These are phyloP conservation scores for Mimosa bimucronata DNA, from an alignment of 306 rosid genomes.

Conservation along the genomic window DNA sequence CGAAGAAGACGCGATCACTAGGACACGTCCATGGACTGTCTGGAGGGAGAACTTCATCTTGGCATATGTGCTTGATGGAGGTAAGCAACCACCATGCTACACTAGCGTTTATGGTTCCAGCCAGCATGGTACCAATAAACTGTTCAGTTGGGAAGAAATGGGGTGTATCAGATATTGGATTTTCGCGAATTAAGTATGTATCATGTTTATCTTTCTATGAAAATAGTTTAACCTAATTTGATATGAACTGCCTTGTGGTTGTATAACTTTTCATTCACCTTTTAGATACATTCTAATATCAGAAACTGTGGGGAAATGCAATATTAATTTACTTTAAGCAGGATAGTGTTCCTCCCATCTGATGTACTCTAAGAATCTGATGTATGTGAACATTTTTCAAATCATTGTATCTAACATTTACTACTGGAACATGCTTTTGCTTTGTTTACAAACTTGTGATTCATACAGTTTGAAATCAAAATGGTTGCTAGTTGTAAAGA, in stretches of 20 bases:
- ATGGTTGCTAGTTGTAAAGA: background rate
- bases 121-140: conserved; percentile 80
- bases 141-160: conserved; percentile 36
- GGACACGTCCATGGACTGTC: conserved; percentile 93
- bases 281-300: background rate
- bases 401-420: background rate
- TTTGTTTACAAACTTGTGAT: background rate
- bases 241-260: too few species aligned
- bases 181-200: too few species aligned
- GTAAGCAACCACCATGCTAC: conserved; percentile 82
- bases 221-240: too few species aligned
- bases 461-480: background rate
- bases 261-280: too few species aligned
- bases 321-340: background rate
- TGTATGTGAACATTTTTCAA: background rate
- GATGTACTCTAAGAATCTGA: background rate
- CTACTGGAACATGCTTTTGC: background rate
- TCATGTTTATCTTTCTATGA: too few species aligned
- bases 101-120: conserved; percentile 79
- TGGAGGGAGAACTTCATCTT: conserved; percentile 56
- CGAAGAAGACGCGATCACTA: conserved; percentile 70
- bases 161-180: background rate
- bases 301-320: conserved; percentile 23
- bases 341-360: background rate
- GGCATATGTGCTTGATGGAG: conserved; percentile 61